Conservation (phyloP, 495 filamentous ascomycete genomes). For the Thermothielavioides terrestris region DNA sequence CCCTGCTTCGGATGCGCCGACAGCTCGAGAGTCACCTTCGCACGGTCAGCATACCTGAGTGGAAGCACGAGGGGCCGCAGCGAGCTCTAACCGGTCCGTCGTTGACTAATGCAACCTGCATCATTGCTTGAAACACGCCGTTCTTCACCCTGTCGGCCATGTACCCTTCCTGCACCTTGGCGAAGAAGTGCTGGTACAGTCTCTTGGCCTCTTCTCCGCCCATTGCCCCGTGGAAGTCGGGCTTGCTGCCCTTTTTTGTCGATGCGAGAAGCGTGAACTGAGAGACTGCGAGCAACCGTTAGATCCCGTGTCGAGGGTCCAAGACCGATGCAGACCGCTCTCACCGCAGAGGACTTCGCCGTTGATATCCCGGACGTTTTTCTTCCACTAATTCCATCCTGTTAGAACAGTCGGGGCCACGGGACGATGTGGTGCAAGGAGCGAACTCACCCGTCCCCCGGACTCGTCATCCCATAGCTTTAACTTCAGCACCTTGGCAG, state of each 20-base stretch:
- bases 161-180: slow-evolving; percentile 67
- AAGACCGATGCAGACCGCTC: slow-evolving; percentile 13
- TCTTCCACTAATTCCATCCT: slow-evolving; percentile 61
- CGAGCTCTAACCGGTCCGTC: slow-evolving; percentile 76
- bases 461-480: slow-evolving; percentile 82
- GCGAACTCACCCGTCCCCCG: slow-evolving; percentile 44
- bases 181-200: slow-evolving; percentile 75
- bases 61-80: background rate
- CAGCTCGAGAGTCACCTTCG: slow-evolving; percentile 32
- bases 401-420: slow-evolving; percentile 8
- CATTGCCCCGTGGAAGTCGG: slow-evolving; percentile 88
- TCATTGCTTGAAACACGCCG: slow-evolving; percentile 97
- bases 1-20: slow-evolving; percentile 14
- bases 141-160: slow-evolving; percentile 73
- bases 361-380: slow-evolving; percentile 72
- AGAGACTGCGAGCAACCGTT: slow-evolving; percentile 56
- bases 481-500: slow-evolving; percentile 77
- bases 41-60: slow-evolving; percentile 2
- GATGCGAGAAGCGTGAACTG: slow-evolving; percentile 93
- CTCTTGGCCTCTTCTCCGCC: slow-evolving; percentile 63
- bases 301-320: background rate
- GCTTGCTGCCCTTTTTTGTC: slow-evolving; percentile 89
- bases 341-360: slow-evolving; percentile 88
- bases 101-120: slow-evolving; percentile 90
- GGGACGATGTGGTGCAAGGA: background rate